Base-by-base conservation (phyloP, 1,284 basidiomycete genomes). In the Stereum hirsutum region DNA sequence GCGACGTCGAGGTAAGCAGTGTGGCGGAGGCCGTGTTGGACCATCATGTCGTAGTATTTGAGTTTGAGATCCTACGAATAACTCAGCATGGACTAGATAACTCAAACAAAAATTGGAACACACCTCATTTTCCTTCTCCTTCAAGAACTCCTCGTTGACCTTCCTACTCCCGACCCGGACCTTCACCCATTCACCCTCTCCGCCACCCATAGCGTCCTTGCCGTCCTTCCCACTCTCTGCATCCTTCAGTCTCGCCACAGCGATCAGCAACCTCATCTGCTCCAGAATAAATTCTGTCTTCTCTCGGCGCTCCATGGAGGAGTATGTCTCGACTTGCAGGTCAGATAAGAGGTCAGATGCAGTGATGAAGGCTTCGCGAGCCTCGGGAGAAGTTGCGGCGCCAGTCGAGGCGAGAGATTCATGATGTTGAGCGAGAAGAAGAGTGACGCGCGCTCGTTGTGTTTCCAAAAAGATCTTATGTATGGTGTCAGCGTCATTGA, bases 381-480 rank as follows among this genome's bases (percentile, higher is more conserved):
- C 55, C 5, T 70, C 57, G 8, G 74, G 60, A 4, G 75, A 53
- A 30, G 68, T 63, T 20, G 66, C 56, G 2, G 71, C 65, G 8
- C 69, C 51, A 10, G 60, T 51, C 30, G 58, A 62, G 12, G 74
- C 66, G 33, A 88, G 72, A 21, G 62, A 59, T 69, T 97, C 94
- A 61, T 95, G 85, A 60, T 95, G 78, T 47, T 78, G 76, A 5
- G 92, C 77, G 26, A 97, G 78, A 45, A 83, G 65, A 37, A 90
- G 81, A 1, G 94, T 96, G 42, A 98, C 86, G 23, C 96, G 83
- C 6, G 96, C 96, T 50, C 96, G 78, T 27, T 92, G 93, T 4
- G 97, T 93, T 70, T 99, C 96, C 43, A 99, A 72, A 70, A 95
- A 98, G 54, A 99, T 94, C 92, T n/a, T n/a, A n/a, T n/a, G n/a